Evolutionary conservation across 495 filamentous ascomycete species (phyloP).

Genomic region (Talaromyces thailandensis): DNA sequence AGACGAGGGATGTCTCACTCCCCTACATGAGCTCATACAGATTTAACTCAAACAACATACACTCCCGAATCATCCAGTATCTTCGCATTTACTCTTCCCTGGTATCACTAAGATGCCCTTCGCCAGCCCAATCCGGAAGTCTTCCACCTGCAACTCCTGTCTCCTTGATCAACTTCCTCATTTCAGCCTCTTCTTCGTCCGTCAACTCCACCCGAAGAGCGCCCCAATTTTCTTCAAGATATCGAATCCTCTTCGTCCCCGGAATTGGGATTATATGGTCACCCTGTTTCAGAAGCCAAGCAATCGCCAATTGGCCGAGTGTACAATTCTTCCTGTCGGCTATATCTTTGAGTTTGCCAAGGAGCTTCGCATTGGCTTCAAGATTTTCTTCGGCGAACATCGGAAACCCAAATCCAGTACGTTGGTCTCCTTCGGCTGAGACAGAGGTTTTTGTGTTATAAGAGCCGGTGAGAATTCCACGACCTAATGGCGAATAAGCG

Average conservation of each 20-base stretch:
- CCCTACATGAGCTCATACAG: too few species aligned
- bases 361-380: conserved; percentile 36
- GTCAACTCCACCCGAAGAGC: conserved; percentile 37
- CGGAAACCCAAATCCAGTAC: conserved; percentile 5
- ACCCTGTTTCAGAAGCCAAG: conserved; percentile 45
- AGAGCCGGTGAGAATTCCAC: conserved; percentile 30
- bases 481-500: conserved; percentile 35
- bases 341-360: conserved; percentile 23
- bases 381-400: conserved; percentile 14
- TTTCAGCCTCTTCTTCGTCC: conserved; percentile 37
- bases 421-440: conserved; percentile 16
- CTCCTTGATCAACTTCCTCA: conserved; percentile 13
- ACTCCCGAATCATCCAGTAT: background rate
- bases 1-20: too few species aligned
- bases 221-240: conserved; percentile 48
- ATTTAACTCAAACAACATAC: background rate
- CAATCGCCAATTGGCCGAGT: conserved; percentile 35
- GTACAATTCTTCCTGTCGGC: conserved; percentile 39
- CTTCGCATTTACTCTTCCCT: background rate
- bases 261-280: conserved; percentile 49
- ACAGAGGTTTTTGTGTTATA: conserved; percentile 12
- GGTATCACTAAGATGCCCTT: background rate
- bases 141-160: background rate
- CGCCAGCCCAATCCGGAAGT: background rate
- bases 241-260: conserved; percentile 43